These are phyloP conservation scores for sweet orange (Citrus sinensis) DNA, from an alignment of 345 rosid genomes.

Conservation along the genomic window DNA sequence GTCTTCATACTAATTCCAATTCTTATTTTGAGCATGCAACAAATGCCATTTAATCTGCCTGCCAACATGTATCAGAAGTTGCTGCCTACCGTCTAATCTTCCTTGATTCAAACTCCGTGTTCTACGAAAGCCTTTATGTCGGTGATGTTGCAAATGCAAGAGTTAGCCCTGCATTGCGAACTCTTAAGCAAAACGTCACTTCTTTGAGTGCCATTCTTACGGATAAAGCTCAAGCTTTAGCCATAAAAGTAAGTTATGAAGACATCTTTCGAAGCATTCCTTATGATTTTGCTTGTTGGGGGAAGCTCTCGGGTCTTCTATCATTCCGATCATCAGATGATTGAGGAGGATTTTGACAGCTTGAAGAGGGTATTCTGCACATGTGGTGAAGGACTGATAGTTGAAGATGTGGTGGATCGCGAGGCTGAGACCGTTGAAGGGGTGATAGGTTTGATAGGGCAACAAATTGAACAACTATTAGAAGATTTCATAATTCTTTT, in stretches of 20 bases:
- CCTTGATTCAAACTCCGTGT: conserved; percentile 64
- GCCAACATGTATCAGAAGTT: conserved; percentile 82
- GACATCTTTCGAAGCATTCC: conserved; percentile 72
- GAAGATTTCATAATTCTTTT: conserved; percentile 70
- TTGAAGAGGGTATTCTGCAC: conserved; percentile 62
- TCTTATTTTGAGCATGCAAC: conserved; percentile 58
- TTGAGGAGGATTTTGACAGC: conserved; percentile 67
- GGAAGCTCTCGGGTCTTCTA: conserved; percentile 55
- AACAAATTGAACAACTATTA: conserved; percentile 67
- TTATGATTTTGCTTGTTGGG: conserved; percentile 82
- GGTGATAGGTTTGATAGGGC: conserved; percentile 65
- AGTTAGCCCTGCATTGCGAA: conserved; percentile 53
- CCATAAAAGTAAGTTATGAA: conserved; percentile 71
- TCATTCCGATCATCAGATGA: conserved; percentile 47
- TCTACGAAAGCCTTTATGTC: conserved; percentile 68
- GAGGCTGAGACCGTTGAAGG: conserved; percentile 77
- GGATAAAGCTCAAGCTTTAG: conserved; percentile 67
- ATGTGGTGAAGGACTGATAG: conserved; percentile 77
- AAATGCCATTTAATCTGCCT: conserved; percentile 61
- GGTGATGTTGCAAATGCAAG: conserved; percentile 58
- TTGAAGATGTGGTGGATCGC: conserved; percentile 54
- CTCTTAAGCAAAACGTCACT: conserved; percentile 68
- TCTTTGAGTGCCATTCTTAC: conserved; percentile 65
- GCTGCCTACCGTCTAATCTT: conserved; percentile 77
- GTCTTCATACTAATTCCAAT: conserved; percentile 28